Base-by-base conservation (phyloP, 768 basidiomycete genomes). In the Lactarius hatsudake region DNA sequence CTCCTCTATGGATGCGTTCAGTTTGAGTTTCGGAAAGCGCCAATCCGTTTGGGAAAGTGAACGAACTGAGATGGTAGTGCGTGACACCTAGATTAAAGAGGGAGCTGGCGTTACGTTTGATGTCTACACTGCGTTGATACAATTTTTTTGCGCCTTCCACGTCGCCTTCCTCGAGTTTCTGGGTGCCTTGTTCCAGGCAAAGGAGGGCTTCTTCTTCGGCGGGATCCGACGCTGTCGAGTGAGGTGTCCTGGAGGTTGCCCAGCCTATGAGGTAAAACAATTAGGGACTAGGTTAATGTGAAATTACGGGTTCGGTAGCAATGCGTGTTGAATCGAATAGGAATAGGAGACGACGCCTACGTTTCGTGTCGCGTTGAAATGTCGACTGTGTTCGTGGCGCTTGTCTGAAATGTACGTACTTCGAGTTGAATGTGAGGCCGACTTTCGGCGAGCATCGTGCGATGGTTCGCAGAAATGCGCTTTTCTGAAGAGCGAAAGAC, bases 21-120 rank as follows among this genome's bases (percentile, higher is more conserved):
- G 38, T 57, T 53, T 42, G 64, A 48, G 60, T 45, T 53, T 63
- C 55, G 20, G 55, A 53, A 26, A 20, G 17, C 51, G 64, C 34
- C 58, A 34, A 26, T 61, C 59, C 20, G 18, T 54, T 57, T 54
- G 65, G 43, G 69, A 45, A 67, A 18, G 57, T 66, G 28, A 62
- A 81, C 87, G 65, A 75, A 94, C 92, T 93, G 58, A 94, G 84
- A 76, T 94, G 93, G 75, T 94, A 94, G 73, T 92, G 88, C 5
- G 93, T 93, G 36, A 94, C 93, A 53, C 93, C 93, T 17, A 94
- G 83, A 75, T 94, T 94, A 78, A 94, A 94, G 45, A 94, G 82
- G 15, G 90, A 87, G 75, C 89, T 91, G 12, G 91, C 89, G 63
- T 83, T 90, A 66, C 87, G 84, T 75, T 89, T 88, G 64, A 94